Evolutionary conservation across 176 grass and related monocot species (phyloP).

Genomic region (Oryza brachyantha): DNA sequence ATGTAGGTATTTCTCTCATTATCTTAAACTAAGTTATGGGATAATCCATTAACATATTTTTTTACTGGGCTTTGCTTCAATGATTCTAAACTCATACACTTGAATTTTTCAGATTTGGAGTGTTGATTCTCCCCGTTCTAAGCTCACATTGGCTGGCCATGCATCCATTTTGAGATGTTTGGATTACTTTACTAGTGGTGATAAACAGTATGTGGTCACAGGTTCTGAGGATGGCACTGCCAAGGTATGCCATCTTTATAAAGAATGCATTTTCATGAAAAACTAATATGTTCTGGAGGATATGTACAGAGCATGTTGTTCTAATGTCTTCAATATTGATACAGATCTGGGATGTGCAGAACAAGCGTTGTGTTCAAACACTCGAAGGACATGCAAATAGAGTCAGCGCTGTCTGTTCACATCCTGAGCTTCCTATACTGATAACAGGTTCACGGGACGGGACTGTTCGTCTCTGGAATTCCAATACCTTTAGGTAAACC

Average conservation of each 20-base stretch:
- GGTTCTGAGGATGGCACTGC: constrained; percentile 38
- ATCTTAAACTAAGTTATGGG: too few species aligned
- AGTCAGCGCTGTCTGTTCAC: constrained; percentile 56
- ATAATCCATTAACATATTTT: too few species aligned
- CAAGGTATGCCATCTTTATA: constrained; percentile 26
- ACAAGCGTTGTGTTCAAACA: constrained; percentile 41
- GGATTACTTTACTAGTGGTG: constrained; percentile 48
- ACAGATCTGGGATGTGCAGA: constrained; percentile 51
- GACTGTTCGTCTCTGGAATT: too few species aligned
- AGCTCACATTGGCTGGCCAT: constrained; percentile 44
- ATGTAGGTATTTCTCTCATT: too few species aligned
- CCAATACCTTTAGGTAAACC: too few species aligned
- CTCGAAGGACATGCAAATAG: constrained; percentile 46
- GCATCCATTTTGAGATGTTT: constrained; percentile 33
- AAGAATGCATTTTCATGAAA: too few species aligned
- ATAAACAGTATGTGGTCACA: constrained; percentile 34
- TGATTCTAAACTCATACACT: too few species aligned
- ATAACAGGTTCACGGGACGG: constrained; percentile 50
- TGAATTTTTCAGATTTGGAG: constrained; percentile 46
- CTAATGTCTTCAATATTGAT: constrained; percentile 6
- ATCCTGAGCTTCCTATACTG: constrained; percentile 56
- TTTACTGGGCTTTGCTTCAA: too few species aligned
- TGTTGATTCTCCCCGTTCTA: constrained; percentile 42
- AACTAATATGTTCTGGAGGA: too few species aligned
- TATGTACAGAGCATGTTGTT: too few species aligned